phyloP scores from a whole-genome alignment of 371 early-diverging fungal genomes.

The Mucor sp. region DNA sequence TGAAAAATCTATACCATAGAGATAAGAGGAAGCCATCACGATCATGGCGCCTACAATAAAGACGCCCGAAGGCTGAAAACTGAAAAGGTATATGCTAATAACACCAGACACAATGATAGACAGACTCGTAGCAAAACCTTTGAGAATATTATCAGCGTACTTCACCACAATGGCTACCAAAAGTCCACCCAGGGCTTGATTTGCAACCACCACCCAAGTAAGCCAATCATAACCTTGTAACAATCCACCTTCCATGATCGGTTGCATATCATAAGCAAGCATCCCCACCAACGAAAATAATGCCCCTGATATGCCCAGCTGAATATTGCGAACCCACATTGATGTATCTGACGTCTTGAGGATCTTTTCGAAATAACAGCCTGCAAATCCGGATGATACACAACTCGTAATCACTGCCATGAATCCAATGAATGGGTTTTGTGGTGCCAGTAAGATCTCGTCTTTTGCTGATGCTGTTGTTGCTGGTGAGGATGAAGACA shows the following conservation, averaged over 20 bases:
- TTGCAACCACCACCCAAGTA: constrained; percentile 74
- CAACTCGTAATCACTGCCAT: constrained; percentile 66
- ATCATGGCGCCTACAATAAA: constrained; percentile 73
- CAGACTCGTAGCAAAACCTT: constrained; percentile 87
- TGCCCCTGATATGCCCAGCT: constrained; percentile 66
- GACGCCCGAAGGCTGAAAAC: constrained; percentile 66
- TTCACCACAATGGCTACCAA: constrained; percentile 87
- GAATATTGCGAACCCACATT: constrained; percentile 84
- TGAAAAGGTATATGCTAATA: constrained; percentile 74
- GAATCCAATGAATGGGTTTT: constrained; percentile 62
- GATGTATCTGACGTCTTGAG: constrained; percentile 67
- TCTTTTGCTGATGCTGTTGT: constrained; percentile 14
- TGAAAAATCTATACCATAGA: constrained; percentile 54
- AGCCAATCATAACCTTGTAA: constrained; percentile 76
- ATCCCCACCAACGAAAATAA: constrained; percentile 68
- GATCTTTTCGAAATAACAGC: constrained; percentile 73
- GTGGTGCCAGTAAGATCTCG: constrained; percentile 26
- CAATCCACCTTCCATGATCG: constrained; percentile 66
- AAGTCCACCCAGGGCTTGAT: constrained; percentile 85
- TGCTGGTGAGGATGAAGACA: constrained; percentile 18
- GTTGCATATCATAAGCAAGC: constrained; percentile 63
- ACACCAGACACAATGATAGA: constrained; percentile 84
- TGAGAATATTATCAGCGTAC: constrained; percentile 89
- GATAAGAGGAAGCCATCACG: constrained; percentile 64
- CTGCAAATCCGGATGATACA: constrained; percentile 71